Base-by-base conservation (phyloP, 257 asterid species). In the Solanum infundibuliforme region DNA sequence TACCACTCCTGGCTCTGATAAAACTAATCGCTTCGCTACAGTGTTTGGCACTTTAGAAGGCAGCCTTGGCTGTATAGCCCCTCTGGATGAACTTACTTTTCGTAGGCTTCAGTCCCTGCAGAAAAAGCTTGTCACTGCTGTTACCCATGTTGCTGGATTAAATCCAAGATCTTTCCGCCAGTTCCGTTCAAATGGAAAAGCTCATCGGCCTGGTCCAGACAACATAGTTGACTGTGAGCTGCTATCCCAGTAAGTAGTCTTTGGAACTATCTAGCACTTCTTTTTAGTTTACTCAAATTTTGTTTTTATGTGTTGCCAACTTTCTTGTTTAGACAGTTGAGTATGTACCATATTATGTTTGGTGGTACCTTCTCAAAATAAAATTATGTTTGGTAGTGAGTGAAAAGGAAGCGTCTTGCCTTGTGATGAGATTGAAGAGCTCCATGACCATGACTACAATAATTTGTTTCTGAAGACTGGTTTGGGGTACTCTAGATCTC, bases 191-290 rank as follows among this genome's bases (percentile, higher is more conserved):
- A 94, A 95, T 91, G 99, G 99, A 92, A 97, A 93, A 92, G 98
- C 98, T 91, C 99, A 97, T 91, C 93, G 96, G 43, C 99, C 99
- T 38, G 99, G 99, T 83, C 99, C 99, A 14, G 99, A 97, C 91
- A 94, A 95, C 92, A 93, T 97, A 89, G 96, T 97, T 11, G 99
- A 97, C 90, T 93, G 91, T 86, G 99, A 97, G 92, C 97, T 97
- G 92, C 98, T 97, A 87, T 91, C 90, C 86, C 92, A 94, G 99
- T 97, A 95, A 84, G 99, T 92, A 73, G 79, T 34, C 62, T 72
- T 83, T 86, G 48, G 69, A 66, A 20, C 83, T 87, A 72, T 71
- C 35, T 2, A 46, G 34, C 60, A 71, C 83, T 72, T 34, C 35
- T 34, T 71, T 36, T 55, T 34, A 43, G 86, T 68, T 83, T 38